Evolutionary conservation across 2,329 filamentous ascomycete genomes (phyloP), one percentile per base, ranked within the genome.

Genomic region (Fusarium sp.): DNA sequence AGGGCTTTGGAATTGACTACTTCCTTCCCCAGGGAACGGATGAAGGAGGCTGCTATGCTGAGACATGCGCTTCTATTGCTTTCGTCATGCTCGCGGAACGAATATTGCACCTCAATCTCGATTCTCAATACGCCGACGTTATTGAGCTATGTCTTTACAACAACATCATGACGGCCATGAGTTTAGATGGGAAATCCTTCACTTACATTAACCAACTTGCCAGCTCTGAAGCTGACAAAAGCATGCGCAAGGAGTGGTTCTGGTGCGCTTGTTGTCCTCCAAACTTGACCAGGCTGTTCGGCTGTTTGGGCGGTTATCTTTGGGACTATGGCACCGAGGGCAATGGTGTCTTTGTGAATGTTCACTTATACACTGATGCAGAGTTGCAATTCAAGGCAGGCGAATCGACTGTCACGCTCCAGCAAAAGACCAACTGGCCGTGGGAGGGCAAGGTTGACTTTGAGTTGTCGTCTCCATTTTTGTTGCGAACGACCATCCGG

Each of bases 81-180:
- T 84, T 89, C 5, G 88, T 90, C 81, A 89, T 90, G 87, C 80
- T 90, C 3, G 87, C 87, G 1, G 86, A 90, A 68, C 79, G 89
- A 9, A 75, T 90, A 13, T 79, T 90, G 1, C 84, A 88, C 67
- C 74, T 88, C 29, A 84, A 89, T 38, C 81, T 89, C 15, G 80
- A 90, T 73, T 80, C 83, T 2, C 82, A 83, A 38, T 90, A 88
- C 68, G 85, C 83, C 3, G 89, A 91, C 73, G 79, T 90, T 42
- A 87, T 91, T 84, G 89, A 91, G 75, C 78, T 90, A 4, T 87
- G 85, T 63, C 83, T 91, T 1, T 90, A 89, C 77, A 91, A 91
- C 75, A 85, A 85, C 22, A 84, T 91, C 18, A 83, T 91, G 78
- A 89, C 86, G 1, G 85, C 86, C 3, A 88, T 90, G 84, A 86